These are phyloP conservation scores for Aspergillus uvarum DNA, from an alignment of 2,329 filamentous ascomycete species.

Conservation along the genomic window DNA sequence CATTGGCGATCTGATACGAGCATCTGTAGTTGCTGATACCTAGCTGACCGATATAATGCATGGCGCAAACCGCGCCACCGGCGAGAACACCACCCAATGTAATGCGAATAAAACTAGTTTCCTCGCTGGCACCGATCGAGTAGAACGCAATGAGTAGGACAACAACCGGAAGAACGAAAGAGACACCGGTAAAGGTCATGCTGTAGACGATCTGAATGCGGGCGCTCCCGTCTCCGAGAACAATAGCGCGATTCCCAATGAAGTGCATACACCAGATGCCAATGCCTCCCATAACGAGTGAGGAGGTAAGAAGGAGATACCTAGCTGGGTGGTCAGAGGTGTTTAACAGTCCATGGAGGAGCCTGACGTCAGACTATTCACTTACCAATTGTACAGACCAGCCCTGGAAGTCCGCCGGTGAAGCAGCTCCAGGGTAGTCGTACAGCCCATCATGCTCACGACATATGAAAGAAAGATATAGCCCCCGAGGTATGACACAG, in stretches of 20 bases:
- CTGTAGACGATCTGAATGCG: conserved; percentile 73
- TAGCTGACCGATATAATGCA: conserved; percentile 86
- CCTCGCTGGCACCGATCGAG: conserved; percentile 62
- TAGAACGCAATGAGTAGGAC: conserved; percentile 73
- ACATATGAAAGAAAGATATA: conserved; percentile 69
- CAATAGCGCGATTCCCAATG: conserved; percentile 76
- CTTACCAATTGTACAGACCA: conserved; percentile 69
- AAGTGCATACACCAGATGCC: conserved; percentile 81
- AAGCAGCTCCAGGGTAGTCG: conserved; percentile 78
- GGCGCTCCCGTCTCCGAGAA: conserved; percentile 62
- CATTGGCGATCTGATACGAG: conserved; percentile 58
- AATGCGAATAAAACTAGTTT: conserved; percentile 59
- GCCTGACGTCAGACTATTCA: not conserved
- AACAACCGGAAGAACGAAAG: conserved; percentile 75
- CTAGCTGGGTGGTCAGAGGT: conserved; percentile 37
- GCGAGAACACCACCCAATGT: conserved; percentile 65
- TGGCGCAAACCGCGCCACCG: conserved; percentile 74
- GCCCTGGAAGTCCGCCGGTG: conserved; percentile 70
- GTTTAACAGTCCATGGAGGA: too few relatives aligned
- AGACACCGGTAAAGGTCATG: conserved; percentile 68
- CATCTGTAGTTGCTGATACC: conserved; percentile 76
- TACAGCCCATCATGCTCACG: conserved; percentile 71
- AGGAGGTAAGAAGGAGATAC: conserved; percentile 62
- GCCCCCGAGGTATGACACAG: conserved; percentile 49
- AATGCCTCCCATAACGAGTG: conserved; percentile 71